Evolutionary conservation across 2,329 filamentous ascomycete genomes (phyloP), one percentile per base, ranked within the genome.

Genomic region (Atkinsonella hypoxylon): DNA sequence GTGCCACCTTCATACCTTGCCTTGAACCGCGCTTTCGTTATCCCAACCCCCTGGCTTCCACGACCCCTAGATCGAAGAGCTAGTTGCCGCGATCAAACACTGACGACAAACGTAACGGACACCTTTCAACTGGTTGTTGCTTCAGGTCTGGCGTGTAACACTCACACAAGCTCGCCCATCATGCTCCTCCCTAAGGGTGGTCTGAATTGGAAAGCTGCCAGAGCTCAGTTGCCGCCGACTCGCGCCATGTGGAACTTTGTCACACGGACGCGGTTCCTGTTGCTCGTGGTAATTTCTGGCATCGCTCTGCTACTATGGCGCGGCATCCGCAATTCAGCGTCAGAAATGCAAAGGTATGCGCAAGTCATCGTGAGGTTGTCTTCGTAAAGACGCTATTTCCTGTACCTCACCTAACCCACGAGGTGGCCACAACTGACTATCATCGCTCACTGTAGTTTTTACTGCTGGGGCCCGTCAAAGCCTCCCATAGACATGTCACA

Each of bases 391-490:
- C 10, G 11, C 13, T 18, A 15, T 40, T 17, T 34, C 10, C 34
- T 45, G 13, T 20, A 32, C 12, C 17, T 48, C 41, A 40, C 17
- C 5, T 2, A 34, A 20, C 36, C 15, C 45, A 40, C 12, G 12
- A 17, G 12, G 26, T 5, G n/a, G 9, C 48, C 31, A 18, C 43
- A 38, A 47, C 50, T 51, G 48, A 54, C 36, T 42, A 53, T 60
- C 47, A 58, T 56, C 48, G 43, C 32, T 41, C 26, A 38, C 55
- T 18, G 55, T 63, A 97, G 91, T 70, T 96, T 95, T 70, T 95
- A 95, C 71, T 98, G 93, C 74, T 97, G 89, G 79, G 93, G 93
- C 12, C 91, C 93, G 13, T 81, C 85, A 22, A 96, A 94, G 73
- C 81, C 93, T n/a, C 93, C 93, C 49, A 94, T 95, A 82, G 82